Evolutionary conservation across 1,139 yeast genomes (phyloP).

Genomic region (Spathaspora sp.): DNA sequence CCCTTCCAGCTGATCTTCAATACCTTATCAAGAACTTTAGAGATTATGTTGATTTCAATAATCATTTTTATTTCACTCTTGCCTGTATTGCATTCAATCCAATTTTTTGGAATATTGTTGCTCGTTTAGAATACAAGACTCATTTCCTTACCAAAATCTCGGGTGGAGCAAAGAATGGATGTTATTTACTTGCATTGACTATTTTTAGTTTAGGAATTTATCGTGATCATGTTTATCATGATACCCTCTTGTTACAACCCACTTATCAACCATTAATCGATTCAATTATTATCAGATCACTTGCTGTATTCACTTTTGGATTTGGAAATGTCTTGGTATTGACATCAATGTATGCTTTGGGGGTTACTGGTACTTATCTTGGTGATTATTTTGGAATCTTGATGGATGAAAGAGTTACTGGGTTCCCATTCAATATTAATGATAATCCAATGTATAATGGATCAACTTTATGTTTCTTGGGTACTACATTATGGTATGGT

Average conservation of each 20-base stretch:
- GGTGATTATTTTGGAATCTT: conserved; percentile 97
- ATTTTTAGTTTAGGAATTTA: conserved; percentile 82
- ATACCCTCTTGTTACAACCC: conserved; percentile 52
- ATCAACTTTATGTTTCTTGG: conserved; percentile 82
- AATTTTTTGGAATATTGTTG: conserved; percentile 90
- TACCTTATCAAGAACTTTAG: conserved; percentile 21
- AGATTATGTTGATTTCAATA: conserved; percentile 22
- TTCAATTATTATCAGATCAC: conserved; percentile 30
- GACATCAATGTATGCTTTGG: conserved; percentile 89
- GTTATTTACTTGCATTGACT: conserved; percentile 77
- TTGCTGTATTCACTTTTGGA: conserved; percentile 45
- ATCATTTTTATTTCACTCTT: conserved; percentile 38
- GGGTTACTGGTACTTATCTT: conserved; percentile 92
- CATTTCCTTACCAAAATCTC: conserved; percentile 71
- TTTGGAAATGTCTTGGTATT: conserved; percentile 79
- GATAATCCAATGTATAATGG: conserved; percentile 98
- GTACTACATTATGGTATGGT: conserved; percentile 84
- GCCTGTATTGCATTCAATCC: conserved; percentile 85
- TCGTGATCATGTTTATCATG: conserved; percentile 75
- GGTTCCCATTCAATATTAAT: conserved; percentile 87
- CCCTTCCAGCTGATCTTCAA: conserved; percentile 14
- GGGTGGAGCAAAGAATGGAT: conserved; percentile 71
- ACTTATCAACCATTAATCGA: conserved; percentile 51
- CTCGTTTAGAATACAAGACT: conserved; percentile 78
- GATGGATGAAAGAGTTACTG: conserved; percentile 87